Conservation (phyloP, 805 yeast species). For the Yamadazyma kitorensis region DNA sequence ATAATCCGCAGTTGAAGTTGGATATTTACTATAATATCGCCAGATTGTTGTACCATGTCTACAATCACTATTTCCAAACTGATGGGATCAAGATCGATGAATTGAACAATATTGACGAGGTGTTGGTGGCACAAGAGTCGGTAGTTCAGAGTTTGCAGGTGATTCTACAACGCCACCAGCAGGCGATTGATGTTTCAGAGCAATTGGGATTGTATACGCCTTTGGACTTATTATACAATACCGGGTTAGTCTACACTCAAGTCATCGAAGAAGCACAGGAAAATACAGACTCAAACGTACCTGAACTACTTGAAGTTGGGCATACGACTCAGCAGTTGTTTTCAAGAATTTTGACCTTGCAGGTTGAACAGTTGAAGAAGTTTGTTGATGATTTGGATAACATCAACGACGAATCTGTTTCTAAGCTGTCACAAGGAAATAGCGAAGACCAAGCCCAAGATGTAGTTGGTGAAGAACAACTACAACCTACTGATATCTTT, state of each 20-base stretch:
- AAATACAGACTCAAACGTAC: conserved; percentile 1
- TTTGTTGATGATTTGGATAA: conserved; percentile 23
- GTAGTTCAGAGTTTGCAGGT: conserved; percentile 37
- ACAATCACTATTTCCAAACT: conserved; percentile 45
- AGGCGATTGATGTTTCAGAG: conserved; percentile 21
- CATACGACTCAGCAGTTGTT: conserved; percentile 5
- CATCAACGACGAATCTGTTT: background rate
- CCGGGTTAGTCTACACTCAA: conserved; percentile 47
- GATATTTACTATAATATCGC: conserved; percentile 61
- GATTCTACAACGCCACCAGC: conserved; percentile 39
- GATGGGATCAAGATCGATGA: conserved; percentile 41
- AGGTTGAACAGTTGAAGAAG: conserved; percentile 23
- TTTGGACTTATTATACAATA: conserved; percentile 46
- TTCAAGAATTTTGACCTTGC: conserved; percentile 20
- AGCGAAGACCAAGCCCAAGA: background rate
- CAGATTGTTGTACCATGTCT: conserved; percentile 58
- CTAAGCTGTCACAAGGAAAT: background rate
- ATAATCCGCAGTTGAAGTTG: conserved; percentile 1
- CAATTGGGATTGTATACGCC: conserved; percentile 17
- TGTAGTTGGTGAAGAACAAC: conserved; percentile 17
- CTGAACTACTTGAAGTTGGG: background rate
- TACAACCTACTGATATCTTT: conserved; percentile 35
- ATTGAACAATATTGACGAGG: conserved; percentile 33
- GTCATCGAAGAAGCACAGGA: conserved; percentile 30
- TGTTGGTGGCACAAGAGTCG: conserved; percentile 13